Evolutionary conservation across 2,329 filamentous ascomycete species (phyloP), one percentile per base, ranked within the genome.

Genomic region (Mycosphaerella sp.): DNA sequence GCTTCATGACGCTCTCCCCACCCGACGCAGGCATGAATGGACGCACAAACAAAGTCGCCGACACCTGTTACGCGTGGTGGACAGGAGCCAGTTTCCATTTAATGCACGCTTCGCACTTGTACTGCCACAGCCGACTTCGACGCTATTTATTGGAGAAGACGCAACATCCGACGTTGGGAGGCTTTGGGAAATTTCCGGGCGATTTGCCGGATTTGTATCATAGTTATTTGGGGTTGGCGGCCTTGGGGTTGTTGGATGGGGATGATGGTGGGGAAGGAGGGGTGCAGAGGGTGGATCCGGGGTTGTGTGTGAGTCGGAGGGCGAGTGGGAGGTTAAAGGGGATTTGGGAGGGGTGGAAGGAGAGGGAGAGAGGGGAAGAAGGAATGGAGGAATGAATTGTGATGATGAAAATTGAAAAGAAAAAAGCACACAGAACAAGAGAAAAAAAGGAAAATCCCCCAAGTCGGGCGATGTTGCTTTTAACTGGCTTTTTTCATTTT

Each of bases 11-110:
- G 1, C 21, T 21, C 21, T 21, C 21, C 1, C 21, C 21, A 3
- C 21, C 49, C 23, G 59, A 56, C 39, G 63, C 89, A 1, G 93
- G 91, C 8, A 90, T 95, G 73, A 95, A 95, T 65, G 93, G 93
- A 26, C 83, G 93, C 47, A 84, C 82, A 68, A 96, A 95, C 74
- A 98, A 98, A 71, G 79, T 85, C 45, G 87, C 88, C 8, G 93
- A 98, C 72, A 97, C 93, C 0, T 98, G 93, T 73, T 98, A 98
- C 70, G 86, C 83, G 21, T 98, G 92, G 77, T 98, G 93, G 93
- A 89, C 88, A 0, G 79, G 80, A 3, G 89, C 82, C 1, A 82
- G 89, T 48, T 69, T 64, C 31, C 57, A 66, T 48, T 63, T 66
- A 9, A 55, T 66, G 50, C 26, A 59, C 43, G 59, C 60, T 6